These are phyloP conservation scores for Gloeostereum incarnatum DNA, from an alignment of 768 basidiomycete species.

Conservation along the genomic window DNA sequence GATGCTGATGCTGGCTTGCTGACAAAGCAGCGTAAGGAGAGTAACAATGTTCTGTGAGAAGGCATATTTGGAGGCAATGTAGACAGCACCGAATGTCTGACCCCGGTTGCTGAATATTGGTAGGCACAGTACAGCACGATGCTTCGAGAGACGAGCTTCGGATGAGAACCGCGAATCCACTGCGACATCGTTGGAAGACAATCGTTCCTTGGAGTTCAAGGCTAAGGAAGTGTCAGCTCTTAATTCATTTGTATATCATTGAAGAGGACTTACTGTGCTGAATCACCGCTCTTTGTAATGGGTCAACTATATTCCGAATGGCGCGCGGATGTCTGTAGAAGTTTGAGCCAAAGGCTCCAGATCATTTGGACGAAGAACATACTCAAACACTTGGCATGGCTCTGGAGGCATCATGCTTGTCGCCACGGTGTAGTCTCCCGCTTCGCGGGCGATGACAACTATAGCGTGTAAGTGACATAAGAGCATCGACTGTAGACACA, in stretches of 20 bases:
- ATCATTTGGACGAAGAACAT: slow-evolving; percentile 13
- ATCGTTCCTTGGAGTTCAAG: slow-evolving; percentile 54
- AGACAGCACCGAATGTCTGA: slow-evolving; percentile 67
- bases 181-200: slow-evolving; percentile 52
- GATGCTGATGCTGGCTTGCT: slow-evolving; percentile 71
- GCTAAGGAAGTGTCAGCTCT: slow-evolving; percentile 26
- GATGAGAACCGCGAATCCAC: slow-evolving; percentile 60
- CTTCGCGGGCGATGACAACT: slow-evolving; percentile 63
- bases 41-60: slow-evolving; percentile 54
- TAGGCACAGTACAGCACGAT: slow-evolving; percentile 57
- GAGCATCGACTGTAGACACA: not conserved
- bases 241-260: not conserved
- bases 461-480: not conserved
- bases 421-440: slow-evolving; percentile 62
- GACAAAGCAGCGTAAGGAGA: slow-evolving; percentile 54
- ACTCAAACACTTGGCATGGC: slow-evolving; percentile 63
- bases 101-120: slow-evolving; percentile 70
- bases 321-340: slow-evolving; percentile 47
- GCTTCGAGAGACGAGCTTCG: slow-evolving; percentile 51
- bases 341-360: slow-evolving; percentile 4
- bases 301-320: slow-evolving; percentile 48
- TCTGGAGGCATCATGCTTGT: slow-evolving; percentile 56
- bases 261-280: slow-evolving; percentile 40
- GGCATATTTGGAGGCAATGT: slow-evolving; percentile 54
- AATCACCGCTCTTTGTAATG: slow-evolving; percentile 58